These are phyloP conservation scores for Citrullus colocynthis DNA, from an alignment of 306 rosid genomes.

Conservation along the genomic window DNA sequence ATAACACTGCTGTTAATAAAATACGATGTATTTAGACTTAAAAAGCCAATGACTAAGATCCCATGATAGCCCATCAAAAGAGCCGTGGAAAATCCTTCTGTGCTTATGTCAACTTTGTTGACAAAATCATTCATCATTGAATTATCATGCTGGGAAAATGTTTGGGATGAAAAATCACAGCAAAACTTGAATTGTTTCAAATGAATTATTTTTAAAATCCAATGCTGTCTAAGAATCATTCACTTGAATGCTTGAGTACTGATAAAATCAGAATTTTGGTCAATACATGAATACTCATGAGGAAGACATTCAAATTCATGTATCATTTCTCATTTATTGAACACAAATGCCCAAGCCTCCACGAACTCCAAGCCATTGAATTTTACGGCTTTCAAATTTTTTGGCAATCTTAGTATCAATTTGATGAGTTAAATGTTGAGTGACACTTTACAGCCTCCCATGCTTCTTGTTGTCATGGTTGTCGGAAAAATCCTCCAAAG, in stretches of 20 bases:
- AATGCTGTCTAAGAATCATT: background rate
- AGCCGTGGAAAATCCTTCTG: background rate
- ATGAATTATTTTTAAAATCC: background rate
- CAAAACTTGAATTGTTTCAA: background rate
- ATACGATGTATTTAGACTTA: background rate
- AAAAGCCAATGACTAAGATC: background rate
- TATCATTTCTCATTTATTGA: background rate
- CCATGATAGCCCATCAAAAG: background rate
- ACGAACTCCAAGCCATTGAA: background rate
- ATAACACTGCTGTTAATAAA: background rate
- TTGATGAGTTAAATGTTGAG: background rate
- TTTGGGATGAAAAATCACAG: background rate
- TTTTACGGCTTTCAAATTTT: background rate
- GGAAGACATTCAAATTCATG: background rate
- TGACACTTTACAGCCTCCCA: background rate
- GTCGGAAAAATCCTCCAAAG: background rate
- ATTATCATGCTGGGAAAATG: background rate
- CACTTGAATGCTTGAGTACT: background rate
- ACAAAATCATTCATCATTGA: background rate
- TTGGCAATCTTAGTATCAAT: background rate
- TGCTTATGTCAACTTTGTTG: background rate
- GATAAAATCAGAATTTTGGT: background rate
- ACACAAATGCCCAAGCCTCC: background rate
- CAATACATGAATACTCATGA: background rate
- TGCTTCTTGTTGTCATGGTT: background rate